phyloP scores from a whole-genome alignment of 805 yeast genomes.

The Candida railenensis region DNA sequence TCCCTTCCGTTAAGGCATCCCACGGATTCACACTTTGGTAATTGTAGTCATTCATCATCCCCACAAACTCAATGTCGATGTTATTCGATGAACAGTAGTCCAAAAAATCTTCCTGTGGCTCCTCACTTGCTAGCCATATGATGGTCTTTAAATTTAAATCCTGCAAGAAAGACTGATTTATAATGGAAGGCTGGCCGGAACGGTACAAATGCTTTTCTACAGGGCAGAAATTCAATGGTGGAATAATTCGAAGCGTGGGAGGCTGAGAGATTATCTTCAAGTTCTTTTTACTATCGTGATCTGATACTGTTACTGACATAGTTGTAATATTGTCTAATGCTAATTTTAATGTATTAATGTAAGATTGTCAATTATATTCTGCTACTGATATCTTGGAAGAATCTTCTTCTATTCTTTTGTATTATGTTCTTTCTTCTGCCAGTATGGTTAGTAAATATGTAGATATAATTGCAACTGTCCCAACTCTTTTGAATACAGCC shows the following conservation, averaged over 20 bases:
- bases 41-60: constrained; percentile 65
- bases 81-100: constrained; percentile 74
- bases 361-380: not conserved
- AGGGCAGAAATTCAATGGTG: constrained; percentile 94
- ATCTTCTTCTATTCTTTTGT: no score
- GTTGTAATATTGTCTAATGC: no score
- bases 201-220: constrained; percentile 86
- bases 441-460: no score
- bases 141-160: constrained; percentile 75
- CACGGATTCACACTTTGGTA: constrained; percentile 69
- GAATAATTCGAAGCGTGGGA: constrained; percentile 72
- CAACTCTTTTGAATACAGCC: no score
- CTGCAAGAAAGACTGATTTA: constrained; percentile 81
- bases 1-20: constrained; percentile 88
- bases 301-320: not conserved
- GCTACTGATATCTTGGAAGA: no score
- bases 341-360: not conserved
- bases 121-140: constrained; percentile 94
- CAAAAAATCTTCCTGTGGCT: constrained; percentile 84
- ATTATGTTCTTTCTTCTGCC: no score
- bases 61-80: constrained; percentile 79
- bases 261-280: constrained; percentile 37
- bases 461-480: no score
- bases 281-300: not conserved
- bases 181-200: constrained; percentile 93